Base-by-base conservation (phyloP, 208 protist species). In the Crithidia acanthocephali region DNA sequence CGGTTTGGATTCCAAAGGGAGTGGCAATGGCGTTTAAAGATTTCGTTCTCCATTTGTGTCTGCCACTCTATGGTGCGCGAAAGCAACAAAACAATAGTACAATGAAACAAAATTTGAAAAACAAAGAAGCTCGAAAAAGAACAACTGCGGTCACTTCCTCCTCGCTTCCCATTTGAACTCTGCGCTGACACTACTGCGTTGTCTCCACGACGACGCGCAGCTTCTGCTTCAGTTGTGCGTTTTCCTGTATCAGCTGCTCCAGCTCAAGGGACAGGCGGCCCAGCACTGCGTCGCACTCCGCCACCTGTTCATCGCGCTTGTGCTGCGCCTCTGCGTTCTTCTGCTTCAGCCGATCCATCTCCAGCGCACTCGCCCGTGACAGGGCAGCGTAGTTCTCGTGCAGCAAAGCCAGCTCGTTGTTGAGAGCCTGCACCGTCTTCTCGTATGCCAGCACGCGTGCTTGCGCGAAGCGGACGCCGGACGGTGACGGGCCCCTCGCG, bases 241-340 rank as follows among this genome's bases (percentile, higher is more conserved):
- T 94, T 65, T 92, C 86, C 1, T 56, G 58, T 13, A 94, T 87
- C 8, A 92, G 61, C 55, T 83, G 68, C 64, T 94, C 89, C 27
- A 94, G 58, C 50, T 94, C 89, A 4, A 81, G 60, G 22, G 86
- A 83, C 0, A 94, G 44, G 6, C 84, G 68, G 20, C 75, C 62
- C 18, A 94, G 64, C 45, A 90, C 83, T 0, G 77, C 62, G 65
- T 94, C 82, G 55, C 79, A 88, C 48, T 94, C 89, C 15, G 83
- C 70, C 8, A 87, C 62, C 55, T 86, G 75, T 25, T 72, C 59
- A 11, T 72, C 63, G 48, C 79, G 71, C 32, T 53, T 66, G 35
- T 37, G 53, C 40, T 78, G 58, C 27, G 20, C n/a, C 10, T 74
- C 72, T 1, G 9, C 7, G 13, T 53, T 56, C 8, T 50, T 37